A percentile compares a stretch with the other conserved stretches of the same genome.
Conservation (phyloP, 176 grass and related monocot species). For the Zea luxurians region DNA sequence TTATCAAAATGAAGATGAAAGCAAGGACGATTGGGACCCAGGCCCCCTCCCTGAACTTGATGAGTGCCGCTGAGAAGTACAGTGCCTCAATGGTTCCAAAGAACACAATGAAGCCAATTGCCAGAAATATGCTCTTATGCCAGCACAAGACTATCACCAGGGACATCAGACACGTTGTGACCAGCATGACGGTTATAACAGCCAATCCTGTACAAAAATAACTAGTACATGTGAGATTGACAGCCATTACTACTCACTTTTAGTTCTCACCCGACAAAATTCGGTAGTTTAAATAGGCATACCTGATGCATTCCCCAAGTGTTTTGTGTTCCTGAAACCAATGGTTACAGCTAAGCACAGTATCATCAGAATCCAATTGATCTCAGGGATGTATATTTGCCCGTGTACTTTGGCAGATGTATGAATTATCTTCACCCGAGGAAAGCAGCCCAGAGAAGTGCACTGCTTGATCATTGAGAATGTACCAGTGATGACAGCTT, state of each 20-base stretch:
- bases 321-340: conserved; percentile 93
- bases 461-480: conserved; percentile 99
- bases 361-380: conserved; percentile 96
- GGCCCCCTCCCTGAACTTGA: conserved; percentile 87
- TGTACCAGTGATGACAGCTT: conserved; percentile 90
- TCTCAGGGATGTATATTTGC: conserved; percentile 97
- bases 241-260: neutral
- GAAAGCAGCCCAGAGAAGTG: conserved; percentile 94
- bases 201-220: conserved; percentile 67
- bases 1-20: conserved; percentile 77
- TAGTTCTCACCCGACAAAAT: neutral
- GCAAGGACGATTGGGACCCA: conserved; percentile 82
- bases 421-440: conserved; percentile 90
- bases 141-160: conserved; percentile 93
- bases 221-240: conserved; percentile 10
- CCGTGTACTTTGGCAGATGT: conserved; percentile 86
- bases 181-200: conserved; percentile 97
- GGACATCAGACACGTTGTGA: conserved; percentile 95
- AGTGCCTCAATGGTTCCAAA: conserved; percentile 91
- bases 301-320: conserved; percentile 95
- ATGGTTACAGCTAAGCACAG: conserved; percentile 86
- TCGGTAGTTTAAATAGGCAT: neutral
- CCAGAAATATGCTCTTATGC: conserved; percentile 86
- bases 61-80: conserved; percentile 86
- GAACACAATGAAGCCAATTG: conserved; percentile 78